These are phyloP conservation scores for Ascoidea rubescens DNA, from an alignment of 805 yeast genomes.

Conservation along the genomic window DNA sequence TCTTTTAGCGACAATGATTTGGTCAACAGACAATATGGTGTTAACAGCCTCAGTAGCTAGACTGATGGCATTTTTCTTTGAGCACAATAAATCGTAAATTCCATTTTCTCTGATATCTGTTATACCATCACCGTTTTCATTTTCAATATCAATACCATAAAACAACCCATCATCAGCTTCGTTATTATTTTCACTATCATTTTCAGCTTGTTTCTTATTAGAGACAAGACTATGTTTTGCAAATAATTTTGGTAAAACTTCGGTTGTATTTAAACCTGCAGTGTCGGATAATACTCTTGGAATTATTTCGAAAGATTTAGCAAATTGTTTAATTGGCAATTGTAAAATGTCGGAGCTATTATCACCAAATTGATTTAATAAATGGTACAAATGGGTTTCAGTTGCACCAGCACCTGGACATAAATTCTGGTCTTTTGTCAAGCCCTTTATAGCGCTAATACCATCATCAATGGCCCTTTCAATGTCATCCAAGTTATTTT, in stretches of 20 bases:
- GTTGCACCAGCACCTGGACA: constrained; percentile 95
- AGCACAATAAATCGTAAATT: constrained; percentile 65
- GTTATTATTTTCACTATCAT: constrained; percentile 19
- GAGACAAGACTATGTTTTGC: constrained; percentile 52
- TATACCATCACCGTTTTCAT: constrained; percentile 42
- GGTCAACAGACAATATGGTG: constrained; percentile 86
- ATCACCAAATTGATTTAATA: constrained; percentile 78
- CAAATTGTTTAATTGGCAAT: constrained; percentile 87
- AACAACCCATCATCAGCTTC: constrained; percentile 19
- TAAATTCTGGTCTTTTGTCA: constrained; percentile 63
- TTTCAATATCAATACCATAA: constrained; percentile 61
- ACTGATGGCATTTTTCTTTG: constrained; percentile 77
- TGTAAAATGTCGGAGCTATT: constrained; percentile 87
- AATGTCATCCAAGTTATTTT: constrained; percentile 81
- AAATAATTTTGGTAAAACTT: constrained; percentile 76
- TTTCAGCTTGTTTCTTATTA: too few relatives aligned
- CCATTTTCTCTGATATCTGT: constrained; percentile 56
- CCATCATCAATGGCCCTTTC: constrained; percentile 98
- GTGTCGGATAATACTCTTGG: constrained; percentile 92
- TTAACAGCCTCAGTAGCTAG: constrained; percentile 93
- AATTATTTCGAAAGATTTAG: constrained; percentile 86
- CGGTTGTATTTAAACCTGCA: constrained; percentile 83
- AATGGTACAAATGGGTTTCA: constrained; percentile 75
- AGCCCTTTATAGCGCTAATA: constrained; percentile 80
- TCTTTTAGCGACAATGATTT: constrained; percentile 96